Evolutionary conservation across 2,329 filamentous ascomycete species (phyloP).

Genomic region (Saccharata proteae): DNA sequence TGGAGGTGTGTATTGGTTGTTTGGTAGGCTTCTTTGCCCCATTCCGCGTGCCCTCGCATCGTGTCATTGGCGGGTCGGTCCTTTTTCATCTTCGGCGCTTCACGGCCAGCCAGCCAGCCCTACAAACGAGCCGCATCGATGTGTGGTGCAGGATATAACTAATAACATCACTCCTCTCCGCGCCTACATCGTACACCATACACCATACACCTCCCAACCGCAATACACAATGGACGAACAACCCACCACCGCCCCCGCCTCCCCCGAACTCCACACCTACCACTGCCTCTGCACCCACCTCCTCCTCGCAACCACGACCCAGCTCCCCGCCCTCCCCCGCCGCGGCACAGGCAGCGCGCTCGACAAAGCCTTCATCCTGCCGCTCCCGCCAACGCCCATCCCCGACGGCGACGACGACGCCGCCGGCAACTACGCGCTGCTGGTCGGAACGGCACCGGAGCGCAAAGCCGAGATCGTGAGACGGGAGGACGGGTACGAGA

Average conservation of each 20-base stretch:
- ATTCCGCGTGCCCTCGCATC: no score
- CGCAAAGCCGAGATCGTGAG: conserved; percentile 39
- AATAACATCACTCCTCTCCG: background rate
- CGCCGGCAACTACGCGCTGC: conserved; percentile 34
- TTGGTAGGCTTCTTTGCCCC: no score
- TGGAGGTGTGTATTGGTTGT: background rate
- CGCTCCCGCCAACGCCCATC: conserved; percentile 23
- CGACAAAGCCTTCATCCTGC: conserved; percentile 47
- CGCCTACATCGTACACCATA: background rate
- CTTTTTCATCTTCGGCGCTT: no score
- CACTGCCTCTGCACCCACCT: conserved; percentile 57
- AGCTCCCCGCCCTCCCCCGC: conserved; percentile 39
- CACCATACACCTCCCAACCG: background rate
- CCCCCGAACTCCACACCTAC: conserved; percentile 36
- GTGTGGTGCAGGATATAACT: background rate
- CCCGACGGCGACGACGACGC: conserved; percentile 6
- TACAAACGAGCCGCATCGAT: no score
- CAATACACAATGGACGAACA: conserved; percentile 15
- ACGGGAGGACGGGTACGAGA: conserved; percentile 55
- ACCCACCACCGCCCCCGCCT: conserved; percentile 20
- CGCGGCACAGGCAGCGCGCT: conserved; percentile 34
- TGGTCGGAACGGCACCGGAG: conserved; percentile 38
- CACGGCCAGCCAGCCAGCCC: no score
- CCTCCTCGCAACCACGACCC: conserved; percentile 46
- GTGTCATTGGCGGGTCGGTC: no score